Evolutionary conservation across 495 filamentous ascomycete species (phyloP).

Genomic region (Apiosordaria backusii): DNA sequence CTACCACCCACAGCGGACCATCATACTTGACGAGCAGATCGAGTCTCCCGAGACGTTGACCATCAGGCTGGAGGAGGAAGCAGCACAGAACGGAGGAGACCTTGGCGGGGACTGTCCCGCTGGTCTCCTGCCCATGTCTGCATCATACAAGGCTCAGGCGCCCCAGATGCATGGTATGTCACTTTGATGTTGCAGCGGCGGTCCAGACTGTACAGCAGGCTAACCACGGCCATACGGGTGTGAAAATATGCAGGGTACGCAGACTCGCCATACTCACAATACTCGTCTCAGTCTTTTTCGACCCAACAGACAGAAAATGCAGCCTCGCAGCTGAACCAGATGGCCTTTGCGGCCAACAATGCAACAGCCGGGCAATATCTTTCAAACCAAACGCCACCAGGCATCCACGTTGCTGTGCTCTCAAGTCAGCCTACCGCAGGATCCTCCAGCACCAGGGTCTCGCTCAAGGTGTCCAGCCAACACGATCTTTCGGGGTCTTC

Average conservation of each 20-base stretch:
- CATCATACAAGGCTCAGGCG: slow-evolving; percentile 43
- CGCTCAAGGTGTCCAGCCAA: slow-evolving; percentile 67
- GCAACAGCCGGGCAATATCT: slow-evolving; percentile 51
- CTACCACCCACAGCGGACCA: slow-evolving; percentile 46
- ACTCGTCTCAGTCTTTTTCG: slow-evolving; percentile 40
- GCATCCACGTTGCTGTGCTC: slow-evolving; percentile 52
- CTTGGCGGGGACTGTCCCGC: slow-evolving; percentile 47
- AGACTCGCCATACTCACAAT: slow-evolving; percentile 45
- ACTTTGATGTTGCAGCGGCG: neutral
- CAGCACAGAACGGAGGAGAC: slow-evolving; percentile 46
- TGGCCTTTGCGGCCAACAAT: slow-evolving; percentile 52
- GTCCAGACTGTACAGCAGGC: slow-evolving; percentile 24
- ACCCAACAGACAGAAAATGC: slow-evolving; percentile 45
- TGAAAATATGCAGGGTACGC: slow-evolving; percentile 42
- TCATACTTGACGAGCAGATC: slow-evolving; percentile 48
- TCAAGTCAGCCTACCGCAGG: slow-evolving; percentile 67
- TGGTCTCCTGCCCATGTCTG: slow-evolving; percentile 50
- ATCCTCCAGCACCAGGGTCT: slow-evolving; percentile 61
- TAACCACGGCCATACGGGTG: neutral
- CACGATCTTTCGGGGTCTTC: slow-evolving; percentile 59
- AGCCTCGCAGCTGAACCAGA: slow-evolving; percentile 47
- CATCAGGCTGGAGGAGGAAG: slow-evolving; percentile 47
- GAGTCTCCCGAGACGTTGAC: slow-evolving; percentile 50
- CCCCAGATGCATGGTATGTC: slow-evolving; percentile 49
- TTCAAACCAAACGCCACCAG: slow-evolving; percentile 36